These are phyloP conservation scores for Talaromyces rugulosus DNA, from an alignment of 2,329 filamentous ascomycete genomes.

Conservation along the genomic window DNA sequence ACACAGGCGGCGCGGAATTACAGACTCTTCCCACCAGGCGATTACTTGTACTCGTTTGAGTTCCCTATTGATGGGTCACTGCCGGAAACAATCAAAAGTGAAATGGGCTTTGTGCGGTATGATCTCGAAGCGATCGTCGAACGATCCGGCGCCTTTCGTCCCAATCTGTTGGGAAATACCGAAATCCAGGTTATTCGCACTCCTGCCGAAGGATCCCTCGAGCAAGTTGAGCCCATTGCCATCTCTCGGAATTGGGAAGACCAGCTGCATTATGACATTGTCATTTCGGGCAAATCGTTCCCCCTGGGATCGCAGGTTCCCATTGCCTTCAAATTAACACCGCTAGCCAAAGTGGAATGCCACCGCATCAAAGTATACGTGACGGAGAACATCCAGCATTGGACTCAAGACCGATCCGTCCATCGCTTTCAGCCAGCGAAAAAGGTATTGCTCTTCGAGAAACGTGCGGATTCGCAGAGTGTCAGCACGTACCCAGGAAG, in stretches of 20 bases:
- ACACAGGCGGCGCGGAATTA: slow-evolving; percentile 73
- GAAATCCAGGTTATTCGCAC: slow-evolving; percentile 81
- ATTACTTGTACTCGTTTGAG: slow-evolving; percentile 75
- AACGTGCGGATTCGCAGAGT: slow-evolving; percentile 73
- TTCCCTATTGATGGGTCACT: slow-evolving; percentile 73
- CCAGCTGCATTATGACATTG: slow-evolving; percentile 90
- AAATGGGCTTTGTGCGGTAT: slow-evolving; percentile 82
- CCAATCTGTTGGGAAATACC: slow-evolving; percentile 76
- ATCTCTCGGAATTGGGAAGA: slow-evolving; percentile 94
- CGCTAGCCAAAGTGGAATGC: slow-evolving; percentile 86
- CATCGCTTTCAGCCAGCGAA: slow-evolving; percentile 78
- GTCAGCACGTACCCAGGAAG: slow-evolving; percentile 70
- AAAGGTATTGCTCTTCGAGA: slow-evolving; percentile 84
- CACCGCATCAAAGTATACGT: slow-evolving; percentile 89
- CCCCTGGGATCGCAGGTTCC: slow-evolving; percentile 82
- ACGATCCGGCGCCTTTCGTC: slow-evolving; percentile 82
- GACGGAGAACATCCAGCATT: slow-evolving; percentile 88
- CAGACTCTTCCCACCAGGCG: slow-evolving; percentile 74
- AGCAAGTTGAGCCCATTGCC: slow-evolving; percentile 88
- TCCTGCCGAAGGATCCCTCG: slow-evolving; percentile 80
- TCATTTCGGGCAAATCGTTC: slow-evolving; percentile 94
- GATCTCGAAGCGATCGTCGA: slow-evolving; percentile 81
- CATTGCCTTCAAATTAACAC: slow-evolving; percentile 90
- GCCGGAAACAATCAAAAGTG: slow-evolving; percentile 80
- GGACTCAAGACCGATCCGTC: slow-evolving; percentile 78